Evolutionary conservation across 2,329 filamentous ascomycete species (phyloP).

Genomic region (Trichothecium roseum): DNA sequence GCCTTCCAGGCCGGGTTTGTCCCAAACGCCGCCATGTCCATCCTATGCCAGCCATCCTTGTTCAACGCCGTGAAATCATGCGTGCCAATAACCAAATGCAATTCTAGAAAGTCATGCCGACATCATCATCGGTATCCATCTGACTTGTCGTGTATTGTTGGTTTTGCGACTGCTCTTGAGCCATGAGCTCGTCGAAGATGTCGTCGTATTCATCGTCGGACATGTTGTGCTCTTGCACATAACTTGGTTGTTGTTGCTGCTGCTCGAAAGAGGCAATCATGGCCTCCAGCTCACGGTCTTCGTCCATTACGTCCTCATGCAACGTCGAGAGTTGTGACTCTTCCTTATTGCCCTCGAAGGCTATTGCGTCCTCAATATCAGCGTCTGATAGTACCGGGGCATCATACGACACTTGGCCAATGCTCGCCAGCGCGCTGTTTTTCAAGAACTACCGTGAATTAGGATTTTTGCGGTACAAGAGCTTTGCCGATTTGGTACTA

Average conservation of each 20-base stretch:
- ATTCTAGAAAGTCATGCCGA: constrained; percentile 11
- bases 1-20: too few relatives aligned
- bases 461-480: neutral
- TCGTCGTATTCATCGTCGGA: constrained; percentile 53
- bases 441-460: constrained; percentile 20
- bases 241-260: constrained; percentile 16
- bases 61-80: too few relatives aligned
- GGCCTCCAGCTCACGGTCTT: constrained; percentile 48
- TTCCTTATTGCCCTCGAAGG: constrained; percentile 17
- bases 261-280: constrained; percentile 38
- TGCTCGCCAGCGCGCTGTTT: constrained; percentile 21
- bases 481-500: constrained; percentile 3
- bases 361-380: constrained; percentile 40
- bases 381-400: constrained; percentile 33
- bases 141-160: constrained; percentile 20
- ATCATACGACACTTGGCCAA: constrained; percentile 20
- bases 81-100: neutral
- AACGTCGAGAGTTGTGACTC: constrained; percentile 12
- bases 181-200: constrained; percentile 39
- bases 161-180: constrained; percentile 16
- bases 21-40: neutral
- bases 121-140: constrained; percentile 32
- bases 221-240: constrained; percentile 13
- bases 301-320: constrained; percentile 40
- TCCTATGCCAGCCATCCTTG: too few relatives aligned